These are phyloP conservation scores for Solanum dulcamara DNA, from an alignment of 257 asterid genomes.

Conservation along the genomic window DNA sequence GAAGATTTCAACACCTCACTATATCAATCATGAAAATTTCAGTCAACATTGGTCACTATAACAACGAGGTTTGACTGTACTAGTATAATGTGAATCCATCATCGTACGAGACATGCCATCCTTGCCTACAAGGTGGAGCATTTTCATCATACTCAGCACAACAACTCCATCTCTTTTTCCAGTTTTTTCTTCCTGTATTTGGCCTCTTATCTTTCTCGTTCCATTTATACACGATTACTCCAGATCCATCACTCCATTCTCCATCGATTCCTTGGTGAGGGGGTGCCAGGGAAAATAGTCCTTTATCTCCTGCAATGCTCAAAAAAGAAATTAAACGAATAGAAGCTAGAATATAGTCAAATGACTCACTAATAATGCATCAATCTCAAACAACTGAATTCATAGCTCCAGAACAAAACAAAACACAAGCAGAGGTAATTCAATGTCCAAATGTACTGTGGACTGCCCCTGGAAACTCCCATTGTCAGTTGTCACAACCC, in stretches of 20 bases:
- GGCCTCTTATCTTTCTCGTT: constrained; percentile 9
- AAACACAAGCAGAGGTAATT: background rate
- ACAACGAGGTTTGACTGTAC: background rate
- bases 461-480: background rate
- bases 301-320: constrained; percentile 42
- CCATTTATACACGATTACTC: constrained; percentile 3
- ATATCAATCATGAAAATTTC: background rate
- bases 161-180: constrained; percentile 73
- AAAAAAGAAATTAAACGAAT: background rate
- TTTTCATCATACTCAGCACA: constrained; percentile 48
- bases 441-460: background rate
- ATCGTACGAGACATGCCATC: background rate
- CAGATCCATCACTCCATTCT: constrained; percentile 53
- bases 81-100: background rate
- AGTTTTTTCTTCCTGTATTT: constrained; percentile 44
- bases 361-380: background rate
- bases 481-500: background rate
- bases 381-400: background rate
- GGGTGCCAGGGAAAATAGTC: constrained; percentile 35
- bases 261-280: constrained; percentile 70
- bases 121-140: constrained; percentile 36
- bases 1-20: background rate
- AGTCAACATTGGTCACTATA: fast-evolving
- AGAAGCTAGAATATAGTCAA: background rate
- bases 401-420: background rate